Conservation (phyloP, 164 flowering plant species). For the Umbellularia californica region DNA sequence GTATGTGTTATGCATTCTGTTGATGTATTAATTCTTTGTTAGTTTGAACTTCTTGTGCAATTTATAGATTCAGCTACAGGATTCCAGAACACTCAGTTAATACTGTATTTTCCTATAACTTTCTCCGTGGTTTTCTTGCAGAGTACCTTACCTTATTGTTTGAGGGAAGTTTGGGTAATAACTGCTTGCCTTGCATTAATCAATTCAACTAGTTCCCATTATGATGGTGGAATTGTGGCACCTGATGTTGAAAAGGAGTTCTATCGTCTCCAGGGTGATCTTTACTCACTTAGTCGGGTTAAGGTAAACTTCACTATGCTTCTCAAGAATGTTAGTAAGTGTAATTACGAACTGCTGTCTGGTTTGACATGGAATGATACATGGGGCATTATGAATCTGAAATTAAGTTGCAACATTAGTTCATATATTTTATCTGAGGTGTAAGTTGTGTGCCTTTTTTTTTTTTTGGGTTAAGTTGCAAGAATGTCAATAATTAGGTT, state of each 20-base stretch:
- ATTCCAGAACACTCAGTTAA: too few relatives aligned
- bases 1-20: conserved; percentile 30
- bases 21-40: not conserved
- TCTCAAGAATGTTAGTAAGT: not conserved
- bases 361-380: not conserved
- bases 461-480: too few relatives aligned
- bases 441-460: too few relatives aligned
- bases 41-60: not conserved
- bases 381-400: not conserved
- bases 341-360: not conserved
- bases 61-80: not conserved
- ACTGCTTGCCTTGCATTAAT: conserved; percentile 83
- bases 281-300: conserved; percentile 77
- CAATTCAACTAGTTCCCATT: conserved; percentile 55
- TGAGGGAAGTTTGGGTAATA: conserved; percentile 95
- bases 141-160: conserved; percentile 76
- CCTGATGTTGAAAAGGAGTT: conserved; percentile 89
- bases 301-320: conserved; percentile 48
- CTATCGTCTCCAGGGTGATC: conserved; percentile 84
- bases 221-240: conserved; percentile 52
- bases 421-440: not conserved
- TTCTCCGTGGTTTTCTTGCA: conserved; percentile 25
- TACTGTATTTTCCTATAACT: not conserved
- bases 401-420: not conserved
- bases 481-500: too few relatives aligned